Evolutionary conservation across 2,329 filamentous ascomycete species (phyloP).

Genomic region (Phoma sp.): DNA sequence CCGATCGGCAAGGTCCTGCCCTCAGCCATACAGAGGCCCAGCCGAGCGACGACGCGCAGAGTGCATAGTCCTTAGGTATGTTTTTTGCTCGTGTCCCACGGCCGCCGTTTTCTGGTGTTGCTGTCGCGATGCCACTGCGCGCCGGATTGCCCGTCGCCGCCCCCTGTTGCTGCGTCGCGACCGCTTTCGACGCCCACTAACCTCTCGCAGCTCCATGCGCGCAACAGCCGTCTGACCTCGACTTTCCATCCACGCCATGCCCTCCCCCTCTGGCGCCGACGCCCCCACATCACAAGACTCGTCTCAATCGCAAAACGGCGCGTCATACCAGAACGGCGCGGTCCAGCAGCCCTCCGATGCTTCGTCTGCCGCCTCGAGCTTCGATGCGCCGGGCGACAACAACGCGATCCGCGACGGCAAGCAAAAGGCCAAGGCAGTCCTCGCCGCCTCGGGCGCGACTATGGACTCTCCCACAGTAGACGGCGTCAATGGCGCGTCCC

Average conservation of each 20-base stretch:
- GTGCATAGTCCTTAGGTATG: conserved; percentile 49
- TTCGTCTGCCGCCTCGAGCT: conserved; percentile 33
- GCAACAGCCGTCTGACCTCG: conserved; percentile 27
- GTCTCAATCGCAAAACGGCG: conserved; percentile 37
- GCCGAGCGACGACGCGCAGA: conserved; percentile 50
- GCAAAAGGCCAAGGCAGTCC: conserved; percentile 65
- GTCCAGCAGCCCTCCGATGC: conserved; percentile 44
- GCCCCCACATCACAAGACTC: conserved; percentile 33
- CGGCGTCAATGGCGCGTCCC: conserved; percentile 58
- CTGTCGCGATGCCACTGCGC: conserved; percentile 26
- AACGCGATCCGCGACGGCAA: conserved; percentile 65
- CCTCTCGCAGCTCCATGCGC: conserved; percentile 30
- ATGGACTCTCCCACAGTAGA: conserved; percentile 45
- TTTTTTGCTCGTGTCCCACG: conserved; percentile 15
- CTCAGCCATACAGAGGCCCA: conserved; percentile 43
- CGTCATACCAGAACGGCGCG: conserved; percentile 43
- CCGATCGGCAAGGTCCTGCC: conserved; percentile 49
- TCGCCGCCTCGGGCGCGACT: conserved; percentile 60
- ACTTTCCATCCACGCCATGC: conserved; percentile 37
- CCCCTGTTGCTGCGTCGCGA: conserved; percentile 33
- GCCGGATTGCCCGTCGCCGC: conserved; percentile 28
- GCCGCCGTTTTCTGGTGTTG: conserved; percentile 17
- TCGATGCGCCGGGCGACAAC: conserved; percentile 40
- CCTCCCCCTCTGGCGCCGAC: conserved; percentile 41
- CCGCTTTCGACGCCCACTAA: conserved; percentile 35